A percentile compares a stretch with the other conserved stretches of the same genome.
phyloP scores from a whole-genome alignment of 805 yeast species.

The Lachancea waltii region DNA sequence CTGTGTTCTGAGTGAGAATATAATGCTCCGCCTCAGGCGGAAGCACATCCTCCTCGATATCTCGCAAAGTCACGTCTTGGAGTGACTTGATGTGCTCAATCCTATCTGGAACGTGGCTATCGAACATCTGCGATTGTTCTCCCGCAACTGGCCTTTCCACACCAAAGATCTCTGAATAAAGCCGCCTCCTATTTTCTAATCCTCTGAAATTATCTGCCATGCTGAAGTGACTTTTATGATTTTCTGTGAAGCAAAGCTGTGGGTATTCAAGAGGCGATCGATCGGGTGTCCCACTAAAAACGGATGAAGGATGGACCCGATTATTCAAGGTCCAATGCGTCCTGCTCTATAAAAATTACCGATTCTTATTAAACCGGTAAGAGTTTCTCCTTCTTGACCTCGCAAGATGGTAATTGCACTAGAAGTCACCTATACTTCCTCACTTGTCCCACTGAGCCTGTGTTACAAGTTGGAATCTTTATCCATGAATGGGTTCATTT shows the following conservation, averaged over 20 bases:
- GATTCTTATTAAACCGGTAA: no score
- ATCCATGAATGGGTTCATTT: neutral
- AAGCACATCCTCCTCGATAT: conserved; percentile 19
- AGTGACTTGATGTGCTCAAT: conserved; percentile 22
- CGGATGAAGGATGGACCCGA: no score
- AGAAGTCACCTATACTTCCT: neutral
- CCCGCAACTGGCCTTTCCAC: conserved; percentile 15
- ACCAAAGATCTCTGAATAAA: conserved; percentile 28
- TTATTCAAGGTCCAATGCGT: no score
- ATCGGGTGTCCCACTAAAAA: neutral
- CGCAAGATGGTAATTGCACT: no score
- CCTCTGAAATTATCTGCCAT: conserved; percentile 5
- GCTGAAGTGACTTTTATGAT: neutral
- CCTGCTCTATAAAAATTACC: no score
- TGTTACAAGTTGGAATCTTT: no score
- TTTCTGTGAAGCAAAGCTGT: neutral
- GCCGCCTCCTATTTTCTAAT: conserved; percentile 10
- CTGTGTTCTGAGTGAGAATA: conserved; percentile 19
- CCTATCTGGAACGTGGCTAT: conserved; percentile 13
- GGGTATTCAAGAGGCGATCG: neutral
- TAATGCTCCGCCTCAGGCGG: conserved; percentile 12
- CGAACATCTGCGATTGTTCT: neutral
- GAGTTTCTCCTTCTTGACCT: no score
- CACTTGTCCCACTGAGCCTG: neutral
- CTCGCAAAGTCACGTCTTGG: conserved; percentile 16